These are phyloP conservation scores for Fusarium siculi DNA, from an alignment of 2,329 filamentous ascomycete genomes.

Conservation along the genomic window DNA sequence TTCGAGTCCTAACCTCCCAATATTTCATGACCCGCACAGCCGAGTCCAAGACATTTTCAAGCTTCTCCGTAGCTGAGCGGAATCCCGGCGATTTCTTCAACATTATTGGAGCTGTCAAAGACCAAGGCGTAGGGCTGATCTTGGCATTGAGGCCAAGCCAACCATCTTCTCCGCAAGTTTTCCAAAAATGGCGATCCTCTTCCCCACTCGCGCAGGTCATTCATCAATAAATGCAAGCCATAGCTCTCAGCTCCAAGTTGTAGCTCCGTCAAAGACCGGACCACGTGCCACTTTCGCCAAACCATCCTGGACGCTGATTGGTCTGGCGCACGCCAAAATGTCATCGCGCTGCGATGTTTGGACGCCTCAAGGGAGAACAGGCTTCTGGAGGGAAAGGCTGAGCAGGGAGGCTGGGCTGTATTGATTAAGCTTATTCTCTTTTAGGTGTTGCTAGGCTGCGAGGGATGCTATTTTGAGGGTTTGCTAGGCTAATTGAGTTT, in stretches of 20 bases:
- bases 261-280: neutral
- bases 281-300: neutral
- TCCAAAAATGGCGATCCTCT: neutral
- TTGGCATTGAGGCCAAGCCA: neutral
- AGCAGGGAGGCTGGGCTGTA: neutral
- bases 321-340: neutral
- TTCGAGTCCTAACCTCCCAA: neutral
- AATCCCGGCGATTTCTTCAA: fast-evolving
- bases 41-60: neutral
- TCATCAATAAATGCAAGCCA: neutral
- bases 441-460: neutral
- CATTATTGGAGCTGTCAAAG: neutral
- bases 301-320: neutral
- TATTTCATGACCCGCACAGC: neutral
- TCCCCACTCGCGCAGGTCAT: neutral
- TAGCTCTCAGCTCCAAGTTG: neutral
- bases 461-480: neutral
- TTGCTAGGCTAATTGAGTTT: neutral
- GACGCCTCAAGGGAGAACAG: neutral
- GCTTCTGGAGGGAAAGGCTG: neutral
- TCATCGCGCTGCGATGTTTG: neutral
- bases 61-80: neutral
- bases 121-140: neutral
- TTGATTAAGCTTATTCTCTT: neutral
- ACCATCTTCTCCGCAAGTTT: neutral